Evolutionary conservation across 805 yeast species (phyloP).

Genomic region (Candida coleopterorum): DNA sequence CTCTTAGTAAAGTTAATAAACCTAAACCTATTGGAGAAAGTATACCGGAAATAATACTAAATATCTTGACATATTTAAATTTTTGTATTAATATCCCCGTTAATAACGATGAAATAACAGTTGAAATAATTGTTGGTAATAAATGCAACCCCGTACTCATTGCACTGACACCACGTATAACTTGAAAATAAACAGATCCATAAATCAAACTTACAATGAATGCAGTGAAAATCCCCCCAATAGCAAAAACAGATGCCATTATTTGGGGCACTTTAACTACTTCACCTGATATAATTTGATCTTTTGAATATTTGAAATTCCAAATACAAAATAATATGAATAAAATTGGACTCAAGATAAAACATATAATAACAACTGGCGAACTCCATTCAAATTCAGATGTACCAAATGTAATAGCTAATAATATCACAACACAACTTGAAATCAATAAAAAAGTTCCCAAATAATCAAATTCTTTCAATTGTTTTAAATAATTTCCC

Average conservation of each 20-base stretch:
- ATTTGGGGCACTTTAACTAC: slow-evolving; percentile 38
- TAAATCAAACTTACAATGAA: slow-evolving; percentile 31
- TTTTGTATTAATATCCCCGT: slow-evolving; percentile 36
- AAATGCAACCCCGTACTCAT: slow-evolving; percentile 43
- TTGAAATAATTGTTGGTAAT: slow-evolving; percentile 39
- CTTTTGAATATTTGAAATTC: slow-evolving; percentile 36
- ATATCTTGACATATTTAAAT: slow-evolving; percentile 39
- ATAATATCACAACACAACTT: slow-evolving; percentile 45
- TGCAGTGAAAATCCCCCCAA: slow-evolving; percentile 27
- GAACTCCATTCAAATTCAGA: slow-evolving; percentile 52
- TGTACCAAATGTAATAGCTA: slow-evolving; percentile 54
- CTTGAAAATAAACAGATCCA: slow-evolving; percentile 44
- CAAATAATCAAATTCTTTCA: slow-evolving; percentile 45
- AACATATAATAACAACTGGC: slow-evolving; percentile 29
- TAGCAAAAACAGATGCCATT: slow-evolving; percentile 30
- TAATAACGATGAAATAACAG: slow-evolving; percentile 30
- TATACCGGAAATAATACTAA: slow-evolving; percentile 23
- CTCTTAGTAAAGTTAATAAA: slow-evolving; percentile 34
- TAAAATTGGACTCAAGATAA: slow-evolving; percentile 28
- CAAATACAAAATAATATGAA: slow-evolving; percentile 38
- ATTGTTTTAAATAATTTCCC: slow-evolving; percentile 31
- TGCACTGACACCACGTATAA: slow-evolving; percentile 36
- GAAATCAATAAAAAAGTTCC: slow-evolving; percentile 49
- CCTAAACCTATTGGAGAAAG: slow-evolving; percentile 43
- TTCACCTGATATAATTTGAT: slow-evolving; percentile 43